Base-by-base conservation (phyloP, 441 rosid species). In the Populus hybrid region DNA sequence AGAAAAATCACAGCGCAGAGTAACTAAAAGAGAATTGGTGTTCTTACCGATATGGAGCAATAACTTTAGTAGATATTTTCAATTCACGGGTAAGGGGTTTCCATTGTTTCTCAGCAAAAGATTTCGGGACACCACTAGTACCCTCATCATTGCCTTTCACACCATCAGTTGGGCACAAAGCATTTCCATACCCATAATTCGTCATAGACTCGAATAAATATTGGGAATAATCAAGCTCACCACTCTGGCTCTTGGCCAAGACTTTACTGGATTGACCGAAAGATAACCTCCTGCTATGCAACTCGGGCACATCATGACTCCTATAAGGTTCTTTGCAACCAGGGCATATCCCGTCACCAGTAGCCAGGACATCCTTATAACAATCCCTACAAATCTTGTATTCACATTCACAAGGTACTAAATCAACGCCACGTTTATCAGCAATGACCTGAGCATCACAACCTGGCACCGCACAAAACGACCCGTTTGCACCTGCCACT, bases 351-450 rank as follows among this genome's bases (percentile, higher is more conserved):
- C 84, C 88, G 68, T 83, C 84, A 21, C 86, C 85, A 23, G 42
- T 63, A 23, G 69, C 74, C 32, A 84, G 2, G 9, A 72, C 76
- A 59, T 85, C 90, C 40, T 69, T 75, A 28, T 79, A 88, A 83
- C 86, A 89, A 64, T 84, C 89, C 84, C 70, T 72, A 85, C 85
- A 91, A 74, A 82, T 89, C 83, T 71, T 81, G 72, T 77, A 88
- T 71, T 81, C 83, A 28, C 97, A 90, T 71, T 88, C 87, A 10
- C 85, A 91, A 42, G 93, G 91, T 75, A 88, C 79, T 21, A 86
- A 30, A 11, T 82, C 86, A 3, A 20, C n/a, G 36, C 86, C 89
- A 21, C 79, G 74, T 21, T 74, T 80, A 70, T 86, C 77, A 50
- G 69, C 80, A 86, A 81, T 78, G 57, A 83, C 84, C 78, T 50